Base-by-base conservation (phyloP, 2,329 filamentous ascomycete species). In the Bipolaris sorokiniana region DNA sequence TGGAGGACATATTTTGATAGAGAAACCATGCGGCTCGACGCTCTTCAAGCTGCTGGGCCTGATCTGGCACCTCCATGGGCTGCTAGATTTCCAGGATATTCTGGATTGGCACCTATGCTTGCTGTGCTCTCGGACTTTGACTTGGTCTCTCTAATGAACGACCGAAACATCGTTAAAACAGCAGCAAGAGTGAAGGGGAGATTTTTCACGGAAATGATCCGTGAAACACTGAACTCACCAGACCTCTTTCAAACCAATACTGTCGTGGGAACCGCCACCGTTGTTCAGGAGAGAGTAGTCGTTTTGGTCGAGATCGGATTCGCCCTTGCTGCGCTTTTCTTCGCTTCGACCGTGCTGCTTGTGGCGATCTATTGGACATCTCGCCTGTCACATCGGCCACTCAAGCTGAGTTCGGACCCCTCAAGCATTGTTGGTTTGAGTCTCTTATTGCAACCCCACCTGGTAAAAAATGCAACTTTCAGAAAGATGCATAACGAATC, bases 111-210 rank as follows among this genome's bases (percentile, higher is more conserved):
- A 3, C 50, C 54, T 2, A 11, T 66, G 13, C 56, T 66, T 13
- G 63, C 45, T 18, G 49, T 55, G 13, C 33, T 60, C 15, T 62
- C 34, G 7, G 37, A 38, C 20, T 38, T 11, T 6, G n/a, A 22
- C 63, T 55, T 38, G 37, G 7, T 20, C 1, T 38, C 37, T 38
- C 10, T 38, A 18, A 38, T 38, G 37, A 38, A 38, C 16, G 37
- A 38, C 37, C 6, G 13, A 22, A 64, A 60, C 36, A 2, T 65
- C 11, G 51, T 50, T 2, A 5, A 48, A 13, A 62, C 41, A 18
- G 61, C 62, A 11, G 51, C 38, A 11, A 53, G 44, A 26, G 45
- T 62, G n/a, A 69, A 67, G 46, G 59, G 64, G 11, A 59, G 66
- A 3, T 58, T 68, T 22, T 64, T 66, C 5, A 56, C 50, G 15